Base-by-base conservation (phyloP, 176 grass and related monocot species). In the Saccharum officinarum region DNA sequence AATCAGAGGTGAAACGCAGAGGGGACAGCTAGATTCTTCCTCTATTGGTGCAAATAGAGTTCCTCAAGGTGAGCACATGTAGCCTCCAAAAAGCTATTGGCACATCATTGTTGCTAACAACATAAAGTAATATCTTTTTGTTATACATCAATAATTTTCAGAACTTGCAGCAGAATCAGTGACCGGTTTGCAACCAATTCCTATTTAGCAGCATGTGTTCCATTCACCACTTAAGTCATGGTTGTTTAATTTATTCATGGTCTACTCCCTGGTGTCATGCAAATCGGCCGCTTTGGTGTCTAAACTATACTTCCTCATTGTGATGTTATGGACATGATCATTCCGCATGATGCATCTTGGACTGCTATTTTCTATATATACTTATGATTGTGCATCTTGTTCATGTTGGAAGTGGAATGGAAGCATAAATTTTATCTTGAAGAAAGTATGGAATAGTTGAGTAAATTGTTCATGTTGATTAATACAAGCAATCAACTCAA, bases 1-100 rank as follows among this genome's bases (percentile, higher is more conserved):
- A 87, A 90, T 93, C 77, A 87, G 75, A 71, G 87, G 76, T 49
- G 31, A 90, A 42, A 23, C 63, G 30, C 76, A 67, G 57, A 85
- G 81, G 9, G 45, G 8, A 44, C 79, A 77, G 69, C 70, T 71
- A 82, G 77, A 72, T 23, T 76, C 84, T 69, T 42, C 73, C 67
- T 71, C 77, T 45, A 65, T 40, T 45, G 68, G 33, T 40, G 71
- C 80, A 63, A 85, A 55, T 61, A 85, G 85, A 73, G 76, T 87
- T 85, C 84, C 84, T 31, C 91, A 88, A 74, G 89, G 89, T 84
- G 26, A 86, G 60, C 49, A 52, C 10, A 0, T 34, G n/a, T n/a
- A 78, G 18, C 36, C 20, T 42, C 37, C 11, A 40, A 42, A 60
- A 61, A 70, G 12, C 49, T 54, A 4, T 23, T 37, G 45, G 18